Base-by-base conservation (phyloP, 352 stramenopile genomes). In the Globisporangium nunn region DNA sequence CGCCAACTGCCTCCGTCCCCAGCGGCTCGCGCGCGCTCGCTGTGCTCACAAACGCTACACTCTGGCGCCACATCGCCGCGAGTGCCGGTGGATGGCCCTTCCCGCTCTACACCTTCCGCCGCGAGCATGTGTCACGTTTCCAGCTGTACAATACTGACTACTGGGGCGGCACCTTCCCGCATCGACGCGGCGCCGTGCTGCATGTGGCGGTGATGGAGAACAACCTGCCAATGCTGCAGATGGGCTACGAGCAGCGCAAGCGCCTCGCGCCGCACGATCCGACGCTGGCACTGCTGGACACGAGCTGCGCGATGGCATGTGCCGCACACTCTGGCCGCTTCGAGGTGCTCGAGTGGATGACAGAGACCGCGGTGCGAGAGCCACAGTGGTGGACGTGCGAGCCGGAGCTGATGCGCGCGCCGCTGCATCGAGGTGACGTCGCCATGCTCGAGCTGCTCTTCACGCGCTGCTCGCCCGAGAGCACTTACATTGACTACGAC, bases 1-100 rank as follows among this genome's bases (percentile, higher is more conserved):
- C 23, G 23, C 23, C 23, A 23, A 23, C 23, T 23, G 23, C 23
- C 23, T 23, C 23, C 23, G 23, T 23, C 23, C 23, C 23, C 23
- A 23, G 23, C 23, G 23, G 23, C 23, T 23, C 23, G 23, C 23
- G 23, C 23, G 23, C 23, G 23, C 23, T 57, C 28, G 15, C 52
- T 41, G 51, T 56, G 37, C 51, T 56, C 2, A 40, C 39, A 11
- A 14, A 56, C 23, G 35, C 23, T 1, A 40, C 29, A 11, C 51
- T 56, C 18, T 56, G 51, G 37, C 14, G 51, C 51, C 31, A 2
- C 37, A 56, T 56, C 37, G 40, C 51, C 18, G 45, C 51, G 39
- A 14, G 15, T 23, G n/a, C 49, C 8, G 23, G 12, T 8, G 40
- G 17, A 7, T 57, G 52, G 52, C 40, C 40, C 4, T 50, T 50